A percentile compares a stretch with the other conserved stretches of the same genome.
Evolutionary conservation across 164 flowering plant species (phyloP).

Genomic region (Pachysandra terminalis): DNA sequence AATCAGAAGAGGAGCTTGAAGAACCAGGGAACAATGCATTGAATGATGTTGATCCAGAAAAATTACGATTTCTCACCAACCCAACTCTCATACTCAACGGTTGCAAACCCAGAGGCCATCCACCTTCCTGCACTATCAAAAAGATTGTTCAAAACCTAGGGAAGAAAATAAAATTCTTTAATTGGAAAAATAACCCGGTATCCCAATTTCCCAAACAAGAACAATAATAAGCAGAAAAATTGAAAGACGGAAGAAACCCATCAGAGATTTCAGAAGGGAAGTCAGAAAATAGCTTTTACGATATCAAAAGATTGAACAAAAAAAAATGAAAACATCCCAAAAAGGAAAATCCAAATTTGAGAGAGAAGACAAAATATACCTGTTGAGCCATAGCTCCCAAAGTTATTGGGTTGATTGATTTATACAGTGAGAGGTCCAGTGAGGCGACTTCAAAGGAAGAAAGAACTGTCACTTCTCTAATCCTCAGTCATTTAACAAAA

Average conservation of each 20-base stretch:
- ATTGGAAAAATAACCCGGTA: neutral
- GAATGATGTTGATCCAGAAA: constrained; percentile 67
- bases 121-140: constrained; percentile 51
- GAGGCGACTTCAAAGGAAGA: constrained; percentile 12
- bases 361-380: constrained; percentile 15
- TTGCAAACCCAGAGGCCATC: constrained; percentile 88
- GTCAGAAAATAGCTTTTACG: neutral
- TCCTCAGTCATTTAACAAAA: too few species aligned
- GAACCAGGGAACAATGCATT: constrained; percentile 63
- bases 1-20: constrained; percentile 45
- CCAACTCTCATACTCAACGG: constrained; percentile 67
- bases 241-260: constrained; percentile 13
- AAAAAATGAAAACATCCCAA: constrained; percentile 4
- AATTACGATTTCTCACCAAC: constrained; percentile 39
- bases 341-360: too few species aligned
- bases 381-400: constrained; percentile 30
- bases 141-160: too few species aligned
- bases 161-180: neutral
- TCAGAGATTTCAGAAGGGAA: neutral
- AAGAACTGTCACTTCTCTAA: neutral
- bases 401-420: constrained; percentile 15
- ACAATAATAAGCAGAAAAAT: neutral
- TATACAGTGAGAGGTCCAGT: constrained; percentile 4
- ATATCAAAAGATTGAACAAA: neutral
- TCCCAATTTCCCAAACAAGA: neutral